phyloP scores from a whole-genome alignment of 345 rosid genomes.

The Anacardium occidentale region DNA sequence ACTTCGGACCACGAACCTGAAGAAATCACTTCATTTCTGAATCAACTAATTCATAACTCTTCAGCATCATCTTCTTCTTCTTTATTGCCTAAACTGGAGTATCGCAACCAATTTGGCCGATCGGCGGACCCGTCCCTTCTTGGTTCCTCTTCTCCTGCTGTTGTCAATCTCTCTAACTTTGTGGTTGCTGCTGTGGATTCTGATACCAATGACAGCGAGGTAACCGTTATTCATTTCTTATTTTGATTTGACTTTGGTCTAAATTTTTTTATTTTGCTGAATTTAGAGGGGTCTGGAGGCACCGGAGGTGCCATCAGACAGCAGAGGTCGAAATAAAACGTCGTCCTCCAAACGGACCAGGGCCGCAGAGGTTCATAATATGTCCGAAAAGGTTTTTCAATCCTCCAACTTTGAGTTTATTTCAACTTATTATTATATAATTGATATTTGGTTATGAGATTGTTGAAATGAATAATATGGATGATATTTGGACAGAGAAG shows the following conservation, averaged over 20 bases:
- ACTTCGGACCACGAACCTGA: constrained; percentile 38
- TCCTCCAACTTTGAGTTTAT: not conserved
- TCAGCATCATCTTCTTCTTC: constrained; percentile 34
- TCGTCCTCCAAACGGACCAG: constrained; percentile 65
- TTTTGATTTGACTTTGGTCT: constrained; percentile 4
- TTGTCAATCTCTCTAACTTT: constrained; percentile 26
- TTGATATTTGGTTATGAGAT: not conserved
- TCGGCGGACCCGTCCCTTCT: constrained; percentile 13
- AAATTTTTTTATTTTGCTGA: constrained; percentile 5
- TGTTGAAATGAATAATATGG: not conserved
- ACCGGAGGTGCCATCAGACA: constrained; percentile 33
- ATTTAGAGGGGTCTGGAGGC: constrained; percentile 35
- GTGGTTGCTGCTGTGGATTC: constrained; percentile 9
- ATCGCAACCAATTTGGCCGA: constrained; percentile 24
- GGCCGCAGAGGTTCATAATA: constrained; percentile 71
- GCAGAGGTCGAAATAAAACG: constrained; percentile 32
- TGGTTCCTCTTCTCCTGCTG: constrained; percentile 7
- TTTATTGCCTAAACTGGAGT: constrained; percentile 18
- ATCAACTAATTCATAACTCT: constrained; percentile 41
- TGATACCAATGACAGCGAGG: constrained; percentile 45
- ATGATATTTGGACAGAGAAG: constrained; percentile 48
- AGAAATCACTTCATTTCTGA: constrained; percentile 48
- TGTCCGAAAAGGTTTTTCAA: constrained; percentile 67
- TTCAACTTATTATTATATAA: not conserved
- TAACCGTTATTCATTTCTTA: not conserved